Base-by-base conservation (phyloP, 1,284 basidiomycete species). In the Bondarzewia mesenterica region DNA sequence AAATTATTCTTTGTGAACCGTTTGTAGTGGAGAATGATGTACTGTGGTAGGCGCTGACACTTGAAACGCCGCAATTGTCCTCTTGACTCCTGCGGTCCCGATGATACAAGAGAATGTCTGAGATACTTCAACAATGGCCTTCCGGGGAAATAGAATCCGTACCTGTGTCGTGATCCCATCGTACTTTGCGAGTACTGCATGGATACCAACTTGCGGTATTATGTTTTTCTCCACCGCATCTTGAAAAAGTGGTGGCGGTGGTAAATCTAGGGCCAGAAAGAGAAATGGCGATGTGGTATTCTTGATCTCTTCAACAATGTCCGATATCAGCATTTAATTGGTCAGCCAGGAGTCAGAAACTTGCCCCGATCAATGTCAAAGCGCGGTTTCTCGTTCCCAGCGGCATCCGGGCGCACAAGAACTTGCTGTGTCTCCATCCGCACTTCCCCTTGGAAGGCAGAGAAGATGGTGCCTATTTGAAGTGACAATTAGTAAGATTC, bases 1-100 rank as follows among this genome's bases (percentile, higher is more conserved):
- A 99, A 98, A 46, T 80, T 80, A 66, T 99, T 99, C 65, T 92
- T 96, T n/a, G 92, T 96, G 68, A 99, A 99, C 26, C 96, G 82
- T 62, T 95, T 98, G 73, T 89, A 95, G 64, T 97, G 92, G 21
- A 98, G 72, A 57, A 99, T 89, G 57, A 99, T 82, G 63, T 94
- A 98, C 38, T 78, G 90, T 18, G 96, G 96, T 49, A 99, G 72
- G 20, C 77, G 75, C 52, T 87, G 85, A 56, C 95, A 85, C 64
- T 96, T 93, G 71, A 88, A 97, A 40, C 93, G 78, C 58, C 89
- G 82, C 40, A 97, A 67, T 60, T 89, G 89, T 21, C 92, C 92
- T 27, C 82, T 76, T 50, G 82, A 88, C 75, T 95, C 92, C 83
- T 90, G 60, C 7, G 15, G 16, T 27, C 25, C 25, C 14, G n/a